Evolutionary conservation across 2,329 filamentous ascomycete species (phyloP), one percentile per base, ranked within the genome.

Genomic region (Diaporthe sp.): DNA sequence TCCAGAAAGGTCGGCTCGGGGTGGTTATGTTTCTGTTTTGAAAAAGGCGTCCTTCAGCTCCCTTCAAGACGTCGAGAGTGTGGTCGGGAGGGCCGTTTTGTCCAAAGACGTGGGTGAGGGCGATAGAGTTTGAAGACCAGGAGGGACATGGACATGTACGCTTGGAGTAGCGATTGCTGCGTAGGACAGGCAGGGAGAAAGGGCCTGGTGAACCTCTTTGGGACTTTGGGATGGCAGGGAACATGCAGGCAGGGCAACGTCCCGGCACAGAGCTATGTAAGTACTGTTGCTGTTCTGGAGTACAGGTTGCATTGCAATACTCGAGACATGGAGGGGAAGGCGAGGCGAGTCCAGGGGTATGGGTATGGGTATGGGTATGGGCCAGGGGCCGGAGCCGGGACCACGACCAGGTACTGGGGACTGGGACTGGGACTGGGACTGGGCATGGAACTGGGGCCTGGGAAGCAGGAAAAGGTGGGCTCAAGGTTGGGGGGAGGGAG

Each of bases 261-360:
- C 42, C 57, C 58, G 57, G 71, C 71, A 73, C 71, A 73, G 58
- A 65, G 70, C 44, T 62, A 73, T 73, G 57, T 73, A 62, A 62
- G 71, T 73, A 73, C 71, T 73, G 71, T n/a, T 46, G 57, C n/a
- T 17, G 49, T 65, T 44, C 58, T 73, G 58, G 34, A 73, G 71
- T 62, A 55, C 57, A 61, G 58, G 71, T 73, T 44, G 57, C 71
- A 65, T 62, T 62, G 49, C 71, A 73, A 73, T 62, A 65, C 58
- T 73, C 71, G 71, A 72, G 57, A 72, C 71, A 62, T 72, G 71
- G 71, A 73, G 71, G 71, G 71, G 71, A 73, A 65, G 60, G 58
- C 71, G 71, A 72, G 71, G 51, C 55, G 37, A 42, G 46, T 49
- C 71, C 71, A 73, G 71, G 71, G 71, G 68, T 71, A 71, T 46